Percentiles rank a stretch among this genome's conserved stretches.
These are phyloP conservation scores for Cymbopogon flexuosus DNA, from an alignment of 202 grass and related monocot genomes.

Conservation along the genomic window DNA sequence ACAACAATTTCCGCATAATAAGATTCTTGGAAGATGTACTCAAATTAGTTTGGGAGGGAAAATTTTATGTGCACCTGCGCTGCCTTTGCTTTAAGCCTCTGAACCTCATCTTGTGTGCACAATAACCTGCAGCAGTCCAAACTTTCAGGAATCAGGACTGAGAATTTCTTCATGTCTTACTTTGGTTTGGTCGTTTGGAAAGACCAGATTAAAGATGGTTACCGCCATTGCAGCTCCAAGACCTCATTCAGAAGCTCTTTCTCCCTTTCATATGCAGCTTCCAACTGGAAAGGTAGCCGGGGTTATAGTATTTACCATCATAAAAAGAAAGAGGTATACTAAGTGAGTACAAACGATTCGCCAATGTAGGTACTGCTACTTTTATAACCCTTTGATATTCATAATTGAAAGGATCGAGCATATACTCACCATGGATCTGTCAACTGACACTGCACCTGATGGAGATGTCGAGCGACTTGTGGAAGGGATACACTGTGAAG, in stretches of 20 bases:
- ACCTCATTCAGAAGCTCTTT: conserved; percentile 72
- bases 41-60: not conserved
- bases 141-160: conserved; percentile 6
- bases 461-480: conserved; percentile 46
- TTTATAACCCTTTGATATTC: not conserved
- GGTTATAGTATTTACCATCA: conserved; percentile 11
- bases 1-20: not conserved
- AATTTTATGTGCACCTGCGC: conserved; percentile 39
- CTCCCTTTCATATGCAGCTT: conserved; percentile 79
- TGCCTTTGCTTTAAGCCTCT: conserved; percentile 72
- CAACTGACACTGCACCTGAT: conserved; percentile 38
- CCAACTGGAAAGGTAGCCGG: conserved; percentile 47
- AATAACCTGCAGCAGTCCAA: conserved; percentile 52
- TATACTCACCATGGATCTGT: conserved; percentile 62
- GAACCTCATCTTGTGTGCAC: conserved; percentile 69
- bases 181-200: conserved; percentile 21
- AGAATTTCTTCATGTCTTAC: not conserved
- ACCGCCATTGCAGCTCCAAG: conserved; percentile 78
- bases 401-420: conserved; percentile 8
- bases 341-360: not conserved
- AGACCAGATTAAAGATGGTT: conserved; percentile 11
- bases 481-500: conserved; percentile 45
- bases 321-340: not conserved
- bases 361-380: not conserved
- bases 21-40: not conserved